Percentiles rank a stretch among this genome's conserved stretches.
Conservation (phyloP, 805 yeast species). For the Yarrowia sp. region DNA sequence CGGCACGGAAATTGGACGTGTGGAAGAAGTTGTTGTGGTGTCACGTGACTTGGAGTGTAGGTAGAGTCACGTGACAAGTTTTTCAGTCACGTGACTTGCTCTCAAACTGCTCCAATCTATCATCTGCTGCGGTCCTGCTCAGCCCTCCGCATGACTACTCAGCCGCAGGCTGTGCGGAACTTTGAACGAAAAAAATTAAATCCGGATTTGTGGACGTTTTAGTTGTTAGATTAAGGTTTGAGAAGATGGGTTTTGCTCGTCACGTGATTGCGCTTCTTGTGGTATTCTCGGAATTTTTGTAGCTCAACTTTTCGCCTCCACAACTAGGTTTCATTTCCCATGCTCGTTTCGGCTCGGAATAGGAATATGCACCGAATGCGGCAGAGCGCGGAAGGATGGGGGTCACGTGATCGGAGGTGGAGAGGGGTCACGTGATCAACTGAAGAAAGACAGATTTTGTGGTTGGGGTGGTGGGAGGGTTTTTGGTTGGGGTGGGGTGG, state of each 20-base stretch:
- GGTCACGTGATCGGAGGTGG: neutral
- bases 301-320: neutral
- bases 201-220: neutral
- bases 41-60: too few relatives aligned
- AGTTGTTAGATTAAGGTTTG: neutral
- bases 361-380: slow-evolving; percentile 17
- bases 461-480: too few relatives aligned
- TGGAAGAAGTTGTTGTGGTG: too few relatives aligned
- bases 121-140: too few relatives aligned
- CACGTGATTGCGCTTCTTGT: neutral
- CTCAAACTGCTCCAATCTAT: too few relatives aligned
- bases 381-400: neutral
- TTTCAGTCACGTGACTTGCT: neutral
- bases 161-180: neutral
- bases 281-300: neutral
- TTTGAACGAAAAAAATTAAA: too few relatives aligned
- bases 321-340: neutral
- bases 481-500: too few relatives aligned
- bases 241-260: neutral
- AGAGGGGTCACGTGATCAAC: too few relatives aligned
- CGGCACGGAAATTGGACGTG: too few relatives aligned
- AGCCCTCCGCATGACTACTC: neutral
- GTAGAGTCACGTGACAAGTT: too few relatives aligned
- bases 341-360: neutral
- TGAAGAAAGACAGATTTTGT: too few relatives aligned